Conservation (phyloP, 768 basidiomycete species). For the Chalciporus piperatus region DNA sequence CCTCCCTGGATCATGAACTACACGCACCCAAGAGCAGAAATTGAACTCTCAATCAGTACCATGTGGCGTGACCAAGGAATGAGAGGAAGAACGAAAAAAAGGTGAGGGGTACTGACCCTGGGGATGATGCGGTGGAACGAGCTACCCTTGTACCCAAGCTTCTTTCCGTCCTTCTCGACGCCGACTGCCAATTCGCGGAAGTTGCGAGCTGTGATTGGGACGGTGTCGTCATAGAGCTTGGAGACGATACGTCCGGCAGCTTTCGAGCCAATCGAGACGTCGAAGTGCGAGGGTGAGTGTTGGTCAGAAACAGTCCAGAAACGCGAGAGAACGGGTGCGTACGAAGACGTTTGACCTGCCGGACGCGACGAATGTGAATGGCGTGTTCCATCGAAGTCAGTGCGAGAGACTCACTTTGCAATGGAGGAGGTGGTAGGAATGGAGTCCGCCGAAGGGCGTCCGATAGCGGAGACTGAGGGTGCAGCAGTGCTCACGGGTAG, state of each 20-base stretch:
- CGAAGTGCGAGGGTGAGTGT: conserved; percentile 45
- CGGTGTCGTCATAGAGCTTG: conserved; percentile 77
- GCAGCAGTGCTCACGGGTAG: too few species aligned
- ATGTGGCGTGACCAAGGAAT: neutral
- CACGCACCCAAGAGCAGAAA: neutral
- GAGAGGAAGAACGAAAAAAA: too few species aligned
- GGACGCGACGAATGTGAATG: conserved; percentile 1
- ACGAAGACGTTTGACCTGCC: conserved; percentile 29
- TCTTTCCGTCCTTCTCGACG: conserved; percentile 37
- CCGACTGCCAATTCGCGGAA: conserved; percentile 78
- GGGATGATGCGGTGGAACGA: conserved; percentile 75
- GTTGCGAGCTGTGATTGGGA: conserved; percentile 79
- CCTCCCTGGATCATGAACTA: conserved; percentile 88
- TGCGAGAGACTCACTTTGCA: conserved; percentile 12
- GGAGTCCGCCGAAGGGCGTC: too few species aligned
- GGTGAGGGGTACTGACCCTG: conserved; percentile 38
- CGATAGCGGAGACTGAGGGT: too few species aligned
- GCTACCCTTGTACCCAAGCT: conserved; percentile 70
- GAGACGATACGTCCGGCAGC: conserved; percentile 74
- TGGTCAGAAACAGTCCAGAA: neutral
- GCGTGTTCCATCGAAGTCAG: neutral
- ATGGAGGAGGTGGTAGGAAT: conserved; percentile 10
- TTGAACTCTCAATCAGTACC: neutral
- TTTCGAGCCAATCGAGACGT: conserved; percentile 56
- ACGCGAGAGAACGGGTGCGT: conserved; percentile 21